A percentile compares a stretch with the other conserved stretches of the same genome.
phyloP scores from a whole-genome alignment of 805 yeast genomes.

The Suhomyces emberorum region DNA sequence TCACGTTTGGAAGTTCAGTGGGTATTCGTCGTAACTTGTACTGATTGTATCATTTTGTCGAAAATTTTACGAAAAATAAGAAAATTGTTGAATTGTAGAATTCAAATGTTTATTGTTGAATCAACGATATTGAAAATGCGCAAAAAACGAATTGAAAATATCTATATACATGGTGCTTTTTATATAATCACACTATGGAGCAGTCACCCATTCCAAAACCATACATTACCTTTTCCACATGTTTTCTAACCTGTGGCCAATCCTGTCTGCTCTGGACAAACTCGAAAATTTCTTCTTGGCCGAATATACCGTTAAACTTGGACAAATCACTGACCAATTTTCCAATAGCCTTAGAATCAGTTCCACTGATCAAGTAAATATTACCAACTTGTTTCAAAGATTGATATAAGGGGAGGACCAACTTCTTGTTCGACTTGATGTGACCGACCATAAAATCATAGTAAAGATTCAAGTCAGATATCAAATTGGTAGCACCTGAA shows the following conservation, averaged over 20 bases:
- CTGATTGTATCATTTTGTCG: too few species aligned
- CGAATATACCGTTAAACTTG: conserved; percentile 83
- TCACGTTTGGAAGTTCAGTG: too few species aligned
- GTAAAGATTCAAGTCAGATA: conserved; percentile 76
- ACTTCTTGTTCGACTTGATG: conserved; percentile 56
- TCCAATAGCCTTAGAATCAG: conserved; percentile 81
- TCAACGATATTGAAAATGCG: too few species aligned
- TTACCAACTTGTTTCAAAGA: conserved; percentile 85
- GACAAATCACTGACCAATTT: conserved; percentile 77
- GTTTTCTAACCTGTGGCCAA: conserved; percentile 72
- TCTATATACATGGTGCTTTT: too few species aligned
- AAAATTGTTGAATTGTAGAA: too few species aligned
- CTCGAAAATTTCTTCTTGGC: conserved; percentile 92
- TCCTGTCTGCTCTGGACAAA: conserved; percentile 85
- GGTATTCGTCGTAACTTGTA: too few species aligned
- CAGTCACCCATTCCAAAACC: conserved; percentile 86
- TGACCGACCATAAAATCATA: conserved; percentile 59
- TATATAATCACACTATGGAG: conserved; percentile 46
- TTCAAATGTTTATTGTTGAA: too few species aligned
- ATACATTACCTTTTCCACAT: conserved; percentile 92
- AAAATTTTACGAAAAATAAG: too few species aligned
- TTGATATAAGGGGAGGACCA: conserved; percentile 70
- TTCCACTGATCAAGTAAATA: conserved; percentile 65
- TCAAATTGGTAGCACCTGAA: conserved; percentile 78
- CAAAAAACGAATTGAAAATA: too few species aligned